phyloP scores from a whole-genome alignment of 352 stramenopile species.

The Globisporangium acanthophoron region DNA sequence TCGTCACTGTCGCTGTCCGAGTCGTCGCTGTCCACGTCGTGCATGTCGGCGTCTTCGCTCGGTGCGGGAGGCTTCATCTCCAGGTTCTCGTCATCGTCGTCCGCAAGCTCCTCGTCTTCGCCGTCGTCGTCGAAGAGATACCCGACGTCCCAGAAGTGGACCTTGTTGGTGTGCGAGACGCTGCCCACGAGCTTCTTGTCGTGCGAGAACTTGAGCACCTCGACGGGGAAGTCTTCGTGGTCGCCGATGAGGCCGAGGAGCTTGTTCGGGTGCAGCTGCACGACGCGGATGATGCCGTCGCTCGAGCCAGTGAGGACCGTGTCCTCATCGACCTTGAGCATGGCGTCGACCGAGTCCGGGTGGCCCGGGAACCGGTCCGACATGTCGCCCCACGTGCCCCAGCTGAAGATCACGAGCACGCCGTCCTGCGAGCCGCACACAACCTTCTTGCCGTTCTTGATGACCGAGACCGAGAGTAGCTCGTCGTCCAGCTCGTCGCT shows the following conservation, averaged over 20 bases:
- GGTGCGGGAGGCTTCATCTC: slow-evolving; percentile 19
- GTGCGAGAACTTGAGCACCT: slow-evolving; percentile 85
- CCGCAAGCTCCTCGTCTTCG: slow-evolving; percentile 45
- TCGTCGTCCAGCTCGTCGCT: slow-evolving; percentile 85
- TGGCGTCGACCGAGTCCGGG: slow-evolving; percentile 91
- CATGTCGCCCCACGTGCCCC: slow-evolving; percentile 95
- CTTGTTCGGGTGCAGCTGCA: slow-evolving; percentile 95
- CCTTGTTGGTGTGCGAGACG: slow-evolving; percentile 92
- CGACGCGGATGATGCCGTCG: slow-evolving; percentile 93
- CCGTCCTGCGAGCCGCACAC: slow-evolving; percentile 94
- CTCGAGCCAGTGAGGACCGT: slow-evolving; percentile 95
- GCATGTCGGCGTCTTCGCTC: slow-evolving; percentile 62
- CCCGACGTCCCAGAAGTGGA: slow-evolving; percentile 94
- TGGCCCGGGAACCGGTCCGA: slow-evolving; percentile 94
- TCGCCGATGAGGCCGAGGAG: slow-evolving; percentile 94
- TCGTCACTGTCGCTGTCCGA: slow-evolving; percentile 32
- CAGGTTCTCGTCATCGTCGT: slow-evolving; percentile 39
- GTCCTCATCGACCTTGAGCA: slow-evolving; percentile 97
- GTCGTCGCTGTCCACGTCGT: slow-evolving; percentile 83
- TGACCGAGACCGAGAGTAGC: slow-evolving; percentile 61
- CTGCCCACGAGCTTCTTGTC: slow-evolving; percentile 90
- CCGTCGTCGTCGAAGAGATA: slow-evolving; percentile 92
- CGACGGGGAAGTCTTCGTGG: slow-evolving; percentile 95
- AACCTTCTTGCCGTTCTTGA: slow-evolving; percentile 92
- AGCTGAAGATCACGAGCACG: slow-evolving; percentile 94